Base-by-base conservation (phyloP, 2,329 filamentous ascomycete species). In the Berkeleyomyces basicola region DNA sequence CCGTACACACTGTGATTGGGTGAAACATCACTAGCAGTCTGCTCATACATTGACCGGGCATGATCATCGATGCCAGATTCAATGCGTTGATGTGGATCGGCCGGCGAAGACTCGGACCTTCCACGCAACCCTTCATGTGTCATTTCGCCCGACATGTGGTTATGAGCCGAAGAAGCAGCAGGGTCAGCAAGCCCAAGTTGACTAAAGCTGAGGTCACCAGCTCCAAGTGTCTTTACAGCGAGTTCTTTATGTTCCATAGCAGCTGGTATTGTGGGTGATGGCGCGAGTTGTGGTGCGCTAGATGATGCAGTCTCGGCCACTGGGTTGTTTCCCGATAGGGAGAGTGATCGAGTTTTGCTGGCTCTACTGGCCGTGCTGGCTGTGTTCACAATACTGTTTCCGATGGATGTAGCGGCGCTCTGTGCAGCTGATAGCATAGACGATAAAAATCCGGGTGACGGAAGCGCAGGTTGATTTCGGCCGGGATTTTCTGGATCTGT, bases 391-490 rank as follows among this genome's bases (percentile, higher is more conserved):
- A 96, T 85, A 58, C 85, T 89, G 66, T 81, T 88, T 67, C 81
- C 89, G 3, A 91, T 72, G 16, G 82, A 84, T 67, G 77, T 90
- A 11, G 91, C 90, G 51, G 92, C 92, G 79, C 87, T 96, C 73
- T 97, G 92, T 16, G 93, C 93, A 55, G 87, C 92, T 47, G 90
- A 92, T 67, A 99, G 83, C 70, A 99, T 88, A 36, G 88, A 91
- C 3, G 90, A 95, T 74, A 99, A 97, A 76, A 99, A 97, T 0
- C 90, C 85, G 44, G 80, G 40, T 9, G 42, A 61, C 33, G 40
- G n/a, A 10, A 5, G 36, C 4, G 36, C n/a, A 14, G 40, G 42
- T 49, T 9, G 44, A n/a, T 16, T 5, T 46, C 43, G 43, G 14
- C 3, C 16, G 7, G 43, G 3, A n/a, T 7, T 46, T 4, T 46